A percentile compares a stretch with the other conserved stretches of the same genome.
Evolutionary conservation across 306 rosid species (phyloP).

Genomic region (Quercus robur): DNA sequence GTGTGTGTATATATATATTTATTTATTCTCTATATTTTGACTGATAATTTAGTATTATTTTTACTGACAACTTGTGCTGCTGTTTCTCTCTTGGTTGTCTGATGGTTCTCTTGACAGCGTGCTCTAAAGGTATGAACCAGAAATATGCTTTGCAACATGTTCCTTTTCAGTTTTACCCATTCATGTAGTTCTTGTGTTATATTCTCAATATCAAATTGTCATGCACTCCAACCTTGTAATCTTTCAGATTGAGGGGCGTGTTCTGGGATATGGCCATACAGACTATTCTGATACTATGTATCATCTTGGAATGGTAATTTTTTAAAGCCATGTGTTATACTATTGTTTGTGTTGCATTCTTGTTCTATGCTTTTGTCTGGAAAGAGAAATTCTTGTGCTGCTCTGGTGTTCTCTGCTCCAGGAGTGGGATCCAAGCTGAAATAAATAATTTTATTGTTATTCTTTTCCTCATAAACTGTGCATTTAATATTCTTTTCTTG

Average conservation of each 20-base stretch:
- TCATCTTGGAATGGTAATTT: conserved; percentile 80
- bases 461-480: background rate
- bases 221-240: conserved; percentile 11
- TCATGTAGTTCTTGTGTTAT: background rate
- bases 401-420: background rate
- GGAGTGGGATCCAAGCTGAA: background rate
- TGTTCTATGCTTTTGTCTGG: background rate
- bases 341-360: background rate
- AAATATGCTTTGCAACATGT: background rate
- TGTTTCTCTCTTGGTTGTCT: conserved; percentile 19
- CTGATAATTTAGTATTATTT: background rate
- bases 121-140: conserved; percentile 70
- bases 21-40: background rate
- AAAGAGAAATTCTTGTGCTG: background rate
- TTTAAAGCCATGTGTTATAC: conserved; percentile 16
- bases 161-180: background rate
- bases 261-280: conserved; percentile 70
- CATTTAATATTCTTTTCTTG: background rate
- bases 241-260: conserved; percentile 72
- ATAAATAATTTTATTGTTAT: background rate
- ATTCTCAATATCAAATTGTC: conserved; percentile 10
- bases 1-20: background rate
- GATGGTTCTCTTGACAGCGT: conserved; percentile 47
- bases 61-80: conserved; percentile 17
- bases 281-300: conserved; percentile 86